These are phyloP conservation scores for Tilletia indica DNA, from an alignment of 1,284 basidiomycete species.

Conservation along the genomic window DNA sequence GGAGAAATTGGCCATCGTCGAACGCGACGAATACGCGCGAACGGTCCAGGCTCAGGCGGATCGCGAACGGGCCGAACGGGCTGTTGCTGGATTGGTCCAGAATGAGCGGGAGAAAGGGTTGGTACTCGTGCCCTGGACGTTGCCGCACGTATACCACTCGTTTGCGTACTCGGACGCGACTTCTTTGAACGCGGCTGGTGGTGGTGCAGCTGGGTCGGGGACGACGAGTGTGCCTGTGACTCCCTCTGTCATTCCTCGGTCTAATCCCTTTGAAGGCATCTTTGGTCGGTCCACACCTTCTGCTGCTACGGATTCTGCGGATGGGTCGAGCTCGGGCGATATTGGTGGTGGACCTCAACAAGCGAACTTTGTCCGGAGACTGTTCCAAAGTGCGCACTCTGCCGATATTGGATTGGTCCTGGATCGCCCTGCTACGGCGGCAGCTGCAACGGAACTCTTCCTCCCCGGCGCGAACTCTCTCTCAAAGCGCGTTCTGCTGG, in stretches of 20 bases:
- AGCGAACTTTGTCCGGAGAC: slow-evolving; percentile 70
- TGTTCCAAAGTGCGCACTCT: slow-evolving; percentile 65
- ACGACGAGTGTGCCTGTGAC: background rate
- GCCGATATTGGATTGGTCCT: slow-evolving; percentile 72
- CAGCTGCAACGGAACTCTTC: background rate
- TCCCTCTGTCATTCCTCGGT: slow-evolving; percentile 26
- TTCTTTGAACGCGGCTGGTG: background rate
- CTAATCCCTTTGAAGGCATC: slow-evolving; percentile 41
- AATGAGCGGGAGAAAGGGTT: slow-evolving; percentile 55
- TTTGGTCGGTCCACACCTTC: slow-evolving; percentile 30
- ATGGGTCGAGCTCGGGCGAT: slow-evolving; percentile 48
- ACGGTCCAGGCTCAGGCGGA: slow-evolving; percentile 69
- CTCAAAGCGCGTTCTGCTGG: slow-evolving; percentile 71
- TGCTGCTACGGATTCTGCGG: slow-evolving; percentile 69
- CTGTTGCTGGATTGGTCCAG: background rate
- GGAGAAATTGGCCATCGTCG: slow-evolving; percentile 66
- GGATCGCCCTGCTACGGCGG: slow-evolving; percentile 61
- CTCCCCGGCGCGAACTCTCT: slow-evolving; percentile 40
- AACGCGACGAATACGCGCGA: slow-evolving; percentile 69
- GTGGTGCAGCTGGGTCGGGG: background rate
- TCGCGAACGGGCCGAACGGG: slow-evolving; percentile 63
- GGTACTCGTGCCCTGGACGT: slow-evolving; percentile 77
- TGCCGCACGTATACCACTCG: slow-evolving; percentile 26
- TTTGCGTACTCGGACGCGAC: slow-evolving; percentile 22
- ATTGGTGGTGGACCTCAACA: slow-evolving; percentile 58